A percentile compares a stretch with the other conserved stretches of the same genome.
These are phyloP conservation scores for Capsicum chinense DNA, from an alignment of 257 asterid genomes.

Conservation along the genomic window DNA sequence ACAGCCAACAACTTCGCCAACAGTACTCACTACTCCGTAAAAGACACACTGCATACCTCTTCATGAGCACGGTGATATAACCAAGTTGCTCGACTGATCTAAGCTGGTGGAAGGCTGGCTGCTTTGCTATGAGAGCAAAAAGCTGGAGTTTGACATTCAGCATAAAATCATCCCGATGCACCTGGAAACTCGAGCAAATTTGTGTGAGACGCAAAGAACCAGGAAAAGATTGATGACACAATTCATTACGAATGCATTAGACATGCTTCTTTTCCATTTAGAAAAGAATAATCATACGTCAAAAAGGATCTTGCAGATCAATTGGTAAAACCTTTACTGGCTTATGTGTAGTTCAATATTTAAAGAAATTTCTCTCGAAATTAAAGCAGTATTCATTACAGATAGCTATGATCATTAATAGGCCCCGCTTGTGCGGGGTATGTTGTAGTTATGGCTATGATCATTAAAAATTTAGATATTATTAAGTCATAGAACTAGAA, in stretches of 20 bases:
- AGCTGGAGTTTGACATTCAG: constrained; percentile 85
- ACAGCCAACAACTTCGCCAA: constrained; percentile 1
- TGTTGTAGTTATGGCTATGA: no score
- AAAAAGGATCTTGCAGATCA: background rate
- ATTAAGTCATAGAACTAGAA: no score
- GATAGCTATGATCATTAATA: no score
- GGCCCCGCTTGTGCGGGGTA: no score
- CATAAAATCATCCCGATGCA: constrained; percentile 88
- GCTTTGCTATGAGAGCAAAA: constrained; percentile 88
- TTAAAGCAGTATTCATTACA: no score
- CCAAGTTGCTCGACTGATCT: constrained; percentile 99
- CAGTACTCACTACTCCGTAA: constrained; percentile 26
- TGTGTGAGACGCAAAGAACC: background rate
- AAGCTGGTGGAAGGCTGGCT: constrained; percentile 97
- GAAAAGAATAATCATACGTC: background rate
- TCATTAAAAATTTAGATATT: no score
- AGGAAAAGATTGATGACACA: constrained; percentile 18
- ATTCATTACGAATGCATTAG: constrained; percentile 1
- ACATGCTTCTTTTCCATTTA: background rate
- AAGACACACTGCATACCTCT: constrained; percentile 57
- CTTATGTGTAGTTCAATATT: background rate
- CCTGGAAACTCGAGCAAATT: constrained; percentile 52
- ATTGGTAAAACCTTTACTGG: background rate
- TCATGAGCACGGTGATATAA: constrained; percentile 85
- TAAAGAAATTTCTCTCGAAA: no score